phyloP scores from a whole-genome alignment of 768 basidiomycete species.

The Epithele typhae region DNA sequence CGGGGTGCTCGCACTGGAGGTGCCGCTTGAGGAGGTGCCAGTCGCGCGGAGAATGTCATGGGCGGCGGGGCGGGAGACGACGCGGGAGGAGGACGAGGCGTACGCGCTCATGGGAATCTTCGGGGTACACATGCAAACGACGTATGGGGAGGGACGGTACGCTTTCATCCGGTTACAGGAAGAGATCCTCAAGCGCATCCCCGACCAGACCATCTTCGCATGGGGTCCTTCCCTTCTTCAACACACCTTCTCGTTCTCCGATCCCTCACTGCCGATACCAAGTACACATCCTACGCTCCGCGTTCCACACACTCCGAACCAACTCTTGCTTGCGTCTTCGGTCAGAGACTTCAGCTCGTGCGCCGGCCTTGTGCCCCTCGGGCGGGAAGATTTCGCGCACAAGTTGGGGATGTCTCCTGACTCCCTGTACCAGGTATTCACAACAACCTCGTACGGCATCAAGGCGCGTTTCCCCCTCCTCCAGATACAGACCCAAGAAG shows the following conservation, averaged over 20 bases:
- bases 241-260: not conserved
- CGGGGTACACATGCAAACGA: conserved; percentile 7
- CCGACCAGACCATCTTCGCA: conserved; percentile 11
- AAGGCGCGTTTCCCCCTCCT: not conserved
- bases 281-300: not conserved
- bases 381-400: not conserved
- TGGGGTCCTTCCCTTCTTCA: conserved; percentile 2
- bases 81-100: conserved; percentile 10
- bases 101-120: conserved; percentile 15
- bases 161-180: conserved; percentile 11
- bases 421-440: not conserved
- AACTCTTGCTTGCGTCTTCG: not conserved
- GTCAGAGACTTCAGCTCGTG: not conserved
- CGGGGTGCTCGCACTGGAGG: not conserved
- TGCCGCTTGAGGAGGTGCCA: not conserved
- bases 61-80: conserved; percentile 7
- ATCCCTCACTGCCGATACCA: not conserved
- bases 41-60: conserved; percentile 13
- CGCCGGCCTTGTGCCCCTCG: not conserved
- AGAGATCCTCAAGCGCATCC: conserved; percentile 9
- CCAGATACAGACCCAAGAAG: not conserved
- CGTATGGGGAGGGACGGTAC: conserved; percentile 10
- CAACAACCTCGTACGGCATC: not conserved
- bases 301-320: not conserved
- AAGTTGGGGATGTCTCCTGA: not conserved